Evolutionary conservation across 2,329 filamentous ascomycete species (phyloP).

Genomic region (Penicillium sp.): DNA sequence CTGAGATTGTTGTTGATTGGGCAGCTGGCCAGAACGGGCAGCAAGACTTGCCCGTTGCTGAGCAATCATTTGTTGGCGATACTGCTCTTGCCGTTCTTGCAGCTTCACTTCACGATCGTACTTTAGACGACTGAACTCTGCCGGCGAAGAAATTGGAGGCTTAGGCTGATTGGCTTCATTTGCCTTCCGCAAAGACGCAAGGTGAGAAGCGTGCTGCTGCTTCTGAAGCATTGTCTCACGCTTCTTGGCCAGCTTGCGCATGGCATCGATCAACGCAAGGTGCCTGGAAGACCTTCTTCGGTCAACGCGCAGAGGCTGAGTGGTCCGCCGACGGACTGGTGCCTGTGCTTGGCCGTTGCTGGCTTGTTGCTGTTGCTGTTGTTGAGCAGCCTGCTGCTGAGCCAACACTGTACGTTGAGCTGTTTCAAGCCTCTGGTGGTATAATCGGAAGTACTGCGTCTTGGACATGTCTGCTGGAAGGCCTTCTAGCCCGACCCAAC

Average conservation of each 20-base stretch:
- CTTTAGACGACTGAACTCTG: conserved; percentile 84
- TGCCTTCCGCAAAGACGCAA: conserved; percentile 74
- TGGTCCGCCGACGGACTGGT: conserved; percentile 61
- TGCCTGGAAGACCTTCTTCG: conserved; percentile 80
- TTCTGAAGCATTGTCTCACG: conserved; percentile 80
- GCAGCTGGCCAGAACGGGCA: conserved; percentile 39
- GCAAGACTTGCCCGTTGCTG: conserved; percentile 47
- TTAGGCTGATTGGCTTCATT: conserved; percentile 62
- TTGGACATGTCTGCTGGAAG: conserved; percentile 90
- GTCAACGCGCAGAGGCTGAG: conserved; percentile 74
- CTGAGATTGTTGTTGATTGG: conserved; percentile 40
- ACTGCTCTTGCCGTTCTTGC: conserved; percentile 52
- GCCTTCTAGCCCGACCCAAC: conserved; percentile 89
- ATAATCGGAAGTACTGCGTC: conserved; percentile 86
- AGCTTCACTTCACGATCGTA: conserved; percentile 74
- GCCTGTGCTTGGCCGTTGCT: conserved; percentile 50
- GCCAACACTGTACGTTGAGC: conserved; percentile 56
- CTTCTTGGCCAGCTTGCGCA: conserved; percentile 93
- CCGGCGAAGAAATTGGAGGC: conserved; percentile 64
- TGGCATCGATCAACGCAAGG: conserved; percentile 81
- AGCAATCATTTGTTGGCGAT: conserved; percentile 58
- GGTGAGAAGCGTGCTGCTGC: conserved; percentile 70
- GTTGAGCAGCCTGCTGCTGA: conserved; percentile 49
- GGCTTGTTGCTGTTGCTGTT: conserved; percentile 50
- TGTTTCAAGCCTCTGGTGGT: conserved; percentile 57